Evolutionary conservation across 75 land plant species (phyloP).

Genomic region (Isoetes taiwanensis): DNA sequence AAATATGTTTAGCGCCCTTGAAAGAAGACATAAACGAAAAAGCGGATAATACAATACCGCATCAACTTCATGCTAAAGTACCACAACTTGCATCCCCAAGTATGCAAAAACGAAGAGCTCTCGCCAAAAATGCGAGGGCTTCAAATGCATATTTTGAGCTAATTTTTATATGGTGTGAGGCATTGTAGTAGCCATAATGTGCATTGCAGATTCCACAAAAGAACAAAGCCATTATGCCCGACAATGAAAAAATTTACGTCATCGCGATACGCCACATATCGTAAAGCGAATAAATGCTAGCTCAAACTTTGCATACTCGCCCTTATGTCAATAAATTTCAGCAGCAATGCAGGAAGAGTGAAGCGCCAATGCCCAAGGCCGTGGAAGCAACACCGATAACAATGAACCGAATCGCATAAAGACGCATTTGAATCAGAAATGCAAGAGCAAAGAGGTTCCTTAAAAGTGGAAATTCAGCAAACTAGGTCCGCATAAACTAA

Average conservation of each 20-base stretch:
- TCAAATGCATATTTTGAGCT: slow-evolving; percentile 1
- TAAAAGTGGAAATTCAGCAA: too few species aligned
- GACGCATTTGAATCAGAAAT: too few species aligned
- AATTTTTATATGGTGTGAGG: slow-evolving; percentile 1
- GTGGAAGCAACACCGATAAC: not conserved
- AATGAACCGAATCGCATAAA: not conserved
- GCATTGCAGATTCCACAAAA: slow-evolving; percentile 12
- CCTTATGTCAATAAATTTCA: slow-evolving; percentile 3
- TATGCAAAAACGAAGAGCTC: too few species aligned
- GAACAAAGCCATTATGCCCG: slow-evolving; percentile 10
- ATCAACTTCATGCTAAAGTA: not conserved
- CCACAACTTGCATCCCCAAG: too few species aligned
- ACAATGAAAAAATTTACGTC: not conserved
- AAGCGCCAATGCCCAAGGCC: slow-evolving; percentile 10
- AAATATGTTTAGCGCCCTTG: slow-evolving; percentile 9
- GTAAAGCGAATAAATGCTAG: slow-evolving; percentile 9
- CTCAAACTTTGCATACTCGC: slow-evolving; percentile 10
- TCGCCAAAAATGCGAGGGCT: too few species aligned
- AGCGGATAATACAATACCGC: not conserved
- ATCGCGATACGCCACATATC: slow-evolving; percentile 7
- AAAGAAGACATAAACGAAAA: slow-evolving; percentile 6
- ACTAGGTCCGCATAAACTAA: too few species aligned
- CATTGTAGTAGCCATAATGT: slow-evolving; percentile 7
- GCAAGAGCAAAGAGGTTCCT: too few species aligned
- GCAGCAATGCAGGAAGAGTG: slow-evolving; percentile 4